Evolutionary conservation across 768 basidiomycete genomes (phyloP), one percentile per base, ranked within the genome.

Genomic region (Trametes meyenii): DNA sequence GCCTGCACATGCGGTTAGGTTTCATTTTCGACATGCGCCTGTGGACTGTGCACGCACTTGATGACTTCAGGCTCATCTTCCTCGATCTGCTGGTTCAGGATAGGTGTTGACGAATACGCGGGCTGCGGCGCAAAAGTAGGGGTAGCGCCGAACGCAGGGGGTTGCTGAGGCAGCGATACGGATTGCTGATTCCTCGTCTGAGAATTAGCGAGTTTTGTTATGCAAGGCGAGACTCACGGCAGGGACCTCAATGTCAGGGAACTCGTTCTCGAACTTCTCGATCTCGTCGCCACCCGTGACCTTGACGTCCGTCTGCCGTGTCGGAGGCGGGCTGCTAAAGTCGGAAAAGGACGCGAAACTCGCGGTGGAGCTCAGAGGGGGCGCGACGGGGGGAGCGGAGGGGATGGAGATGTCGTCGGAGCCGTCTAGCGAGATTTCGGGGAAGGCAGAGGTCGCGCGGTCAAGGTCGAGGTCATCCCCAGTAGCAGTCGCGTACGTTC

Each of bases 11-110:
- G 19, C 5, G 11, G 16, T 53, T 26, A 54, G 44, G 14, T 33
- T 24, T 4, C 11, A 13, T 49, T n/a, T 50, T n/a, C 24, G 21
- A 7, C 14, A 6, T 16, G 21, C 5, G 12, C 19, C 45, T 29
- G 14, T 16, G 38, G 23, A 16, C n/a, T 19, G 7, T 29, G 46
- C n/a, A 71, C 84, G 45, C 67, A 92, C 93, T 82, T 89, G 80
- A 94, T 92, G 42, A 90, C 89, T 69, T 94, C 84, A 7, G 92
- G 90, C 73, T 95, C 93, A 23, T 92, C 91, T 71, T 92, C 91
- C 26, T 84, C 79, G 16, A 87, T 74, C 52, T 79, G 77, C 64
- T 89, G 88, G 66, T 77, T 84, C 43, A 92, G 76, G 60, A 91
- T 90, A 42, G 91, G 89, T 10, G 89, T 92, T 12, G 86, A 84